Percentiles rank a stretch among this genome's conserved stretches.
Evolutionary conservation across 2,329 filamentous ascomycete genomes (phyloP).

Genomic region (Atkinsonella hypoxylon): DNA sequence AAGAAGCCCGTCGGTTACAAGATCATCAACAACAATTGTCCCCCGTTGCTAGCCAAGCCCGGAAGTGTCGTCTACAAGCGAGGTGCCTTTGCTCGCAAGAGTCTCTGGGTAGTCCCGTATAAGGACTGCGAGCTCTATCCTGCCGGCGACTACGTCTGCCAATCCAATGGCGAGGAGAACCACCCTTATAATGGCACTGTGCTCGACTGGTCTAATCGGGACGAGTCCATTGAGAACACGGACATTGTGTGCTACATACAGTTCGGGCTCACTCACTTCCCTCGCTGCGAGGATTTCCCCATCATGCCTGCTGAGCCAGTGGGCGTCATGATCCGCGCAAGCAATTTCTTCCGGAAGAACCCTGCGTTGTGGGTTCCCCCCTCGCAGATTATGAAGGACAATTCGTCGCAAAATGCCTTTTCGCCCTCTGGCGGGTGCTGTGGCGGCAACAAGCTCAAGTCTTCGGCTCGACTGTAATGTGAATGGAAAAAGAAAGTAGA

Average conservation of each 20-base stretch:
- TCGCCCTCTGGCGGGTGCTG: conserved; percentile 5
- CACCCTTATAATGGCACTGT: conserved; percentile 13
- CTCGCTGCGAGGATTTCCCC: conserved; percentile 53
- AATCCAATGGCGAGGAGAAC: conserved; percentile 28
- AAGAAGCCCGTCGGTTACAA: conserved; percentile 34
- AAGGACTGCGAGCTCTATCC: conserved; percentile 29
- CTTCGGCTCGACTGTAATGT: conserved; percentile 10
- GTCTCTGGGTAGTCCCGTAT: conserved; percentile 31
- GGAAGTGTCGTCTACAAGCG: conserved; percentile 25
- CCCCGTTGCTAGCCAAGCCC: conserved; percentile 30
- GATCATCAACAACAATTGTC: conserved; percentile 33
- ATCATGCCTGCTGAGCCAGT: conserved; percentile 53
- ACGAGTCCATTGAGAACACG: conserved; percentile 37
- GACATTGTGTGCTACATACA: conserved; percentile 41
- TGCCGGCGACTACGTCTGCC: conserved; percentile 31
- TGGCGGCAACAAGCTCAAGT: conserved; percentile 6
- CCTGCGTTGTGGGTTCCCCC: conserved; percentile 38
- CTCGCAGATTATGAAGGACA: conserved; percentile 24
- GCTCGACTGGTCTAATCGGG: conserved; percentile 35
- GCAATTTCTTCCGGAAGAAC: conserved; percentile 40
- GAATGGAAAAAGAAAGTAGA: neutral
- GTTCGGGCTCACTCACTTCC: conserved; percentile 46
- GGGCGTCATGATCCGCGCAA: conserved; percentile 35
- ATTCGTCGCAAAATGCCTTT: conserved; percentile 11
- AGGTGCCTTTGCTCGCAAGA: conserved; percentile 29